Conservation (phyloP, 2,329 filamentous ascomycete genomes). For the Akanthomyces lecanii region DNA sequence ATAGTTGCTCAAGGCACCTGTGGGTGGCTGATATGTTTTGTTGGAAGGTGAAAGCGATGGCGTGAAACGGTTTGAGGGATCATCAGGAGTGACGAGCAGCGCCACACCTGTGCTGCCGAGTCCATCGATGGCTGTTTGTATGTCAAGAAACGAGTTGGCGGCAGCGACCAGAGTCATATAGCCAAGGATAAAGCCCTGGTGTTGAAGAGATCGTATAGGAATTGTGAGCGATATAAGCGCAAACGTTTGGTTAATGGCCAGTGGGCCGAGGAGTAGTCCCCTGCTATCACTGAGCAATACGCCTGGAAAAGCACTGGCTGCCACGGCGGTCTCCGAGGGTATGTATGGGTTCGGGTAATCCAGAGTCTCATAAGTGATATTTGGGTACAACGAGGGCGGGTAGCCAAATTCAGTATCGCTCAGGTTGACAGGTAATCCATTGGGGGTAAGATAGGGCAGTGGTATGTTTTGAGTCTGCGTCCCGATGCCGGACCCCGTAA, state of each 20-base stretch:
- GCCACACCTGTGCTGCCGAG: conserved; percentile 66
- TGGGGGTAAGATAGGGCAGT: conserved; percentile 57
- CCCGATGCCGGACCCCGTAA: conserved; percentile 48
- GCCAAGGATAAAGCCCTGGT: conserved; percentile 62
- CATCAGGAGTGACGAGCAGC: conserved; percentile 64
- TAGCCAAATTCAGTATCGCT: conserved; percentile 63
- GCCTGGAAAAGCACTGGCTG: conserved; percentile 47
- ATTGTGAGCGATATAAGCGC: conserved; percentile 78
- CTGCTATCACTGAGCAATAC: conserved; percentile 46
- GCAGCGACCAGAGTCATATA: conserved; percentile 80
- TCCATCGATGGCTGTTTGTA: conserved; percentile 63
- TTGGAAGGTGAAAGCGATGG: conserved; percentile 43
- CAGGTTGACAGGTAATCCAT: conserved; percentile 57
- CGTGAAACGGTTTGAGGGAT: conserved; percentile 62
- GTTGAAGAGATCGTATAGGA: conserved; percentile 67
- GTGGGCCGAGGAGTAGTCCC: conserved; percentile 72
- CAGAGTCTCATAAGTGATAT: conserved; percentile 61
- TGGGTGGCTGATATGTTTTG: conserved; percentile 37
- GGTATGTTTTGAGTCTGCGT: conserved; percentile 39
- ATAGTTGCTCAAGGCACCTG: conserved; percentile 37
- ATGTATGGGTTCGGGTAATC: conserved; percentile 37
- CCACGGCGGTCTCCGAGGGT: conserved; percentile 38
- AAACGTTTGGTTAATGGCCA: conserved; percentile 66
- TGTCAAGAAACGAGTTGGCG: conserved; percentile 57
- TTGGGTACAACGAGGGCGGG: conserved; percentile 70